Evolutionary conservation across 129 eudicot species (phyloP), one percentile per base, ranked within the genome.

Genomic region (Pulicaria dysenterica): DNA sequence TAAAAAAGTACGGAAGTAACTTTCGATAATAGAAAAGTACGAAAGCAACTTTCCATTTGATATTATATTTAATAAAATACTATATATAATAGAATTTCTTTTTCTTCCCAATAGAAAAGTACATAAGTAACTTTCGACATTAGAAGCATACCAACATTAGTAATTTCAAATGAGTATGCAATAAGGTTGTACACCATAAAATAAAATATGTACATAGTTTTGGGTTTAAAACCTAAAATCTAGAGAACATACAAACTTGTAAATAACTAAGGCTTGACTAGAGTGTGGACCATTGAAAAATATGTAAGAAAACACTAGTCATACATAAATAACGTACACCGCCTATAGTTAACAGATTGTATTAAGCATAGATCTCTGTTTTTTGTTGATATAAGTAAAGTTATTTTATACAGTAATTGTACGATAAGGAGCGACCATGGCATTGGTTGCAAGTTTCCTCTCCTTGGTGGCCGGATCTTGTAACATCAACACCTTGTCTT

Each of bases 391-490:
- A 40, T 16, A 10, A 56, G 12, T 66, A 79, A 11, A 15, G 39
- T 11, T 53, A 8, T 57, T 46, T 79, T 81, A 90, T 56, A 87
- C 85, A 44, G 66, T 85, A 50, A 87, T 87, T 36, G 89, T 85
- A 9, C 76, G 89, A 76, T 70, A 81, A 58, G 89, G 73, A 56
- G 93, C 73, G 6, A 79, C 84, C 8, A 84, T 56, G 31, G 78
- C 64, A 61, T 55, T 62, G 56, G 83, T 31, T 9, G 73, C 79
- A 24, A 82, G 90, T 72, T 91, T 91, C 73, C 75, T 75, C 70
- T 84, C 97, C 77, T 82, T 88, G 61, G 86, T 79, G 59, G 95
- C 92, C 41, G 97, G 97, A 69, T 91, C 97, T 83, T 88, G 85
- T 38, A 91, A 69, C 80, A 91, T 67, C 48, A 91, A 74, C 39